These are phyloP conservation scores for Davidsoniella eucalypti DNA, from an alignment of 2,329 filamentous ascomycete species.

Conservation along the genomic window DNA sequence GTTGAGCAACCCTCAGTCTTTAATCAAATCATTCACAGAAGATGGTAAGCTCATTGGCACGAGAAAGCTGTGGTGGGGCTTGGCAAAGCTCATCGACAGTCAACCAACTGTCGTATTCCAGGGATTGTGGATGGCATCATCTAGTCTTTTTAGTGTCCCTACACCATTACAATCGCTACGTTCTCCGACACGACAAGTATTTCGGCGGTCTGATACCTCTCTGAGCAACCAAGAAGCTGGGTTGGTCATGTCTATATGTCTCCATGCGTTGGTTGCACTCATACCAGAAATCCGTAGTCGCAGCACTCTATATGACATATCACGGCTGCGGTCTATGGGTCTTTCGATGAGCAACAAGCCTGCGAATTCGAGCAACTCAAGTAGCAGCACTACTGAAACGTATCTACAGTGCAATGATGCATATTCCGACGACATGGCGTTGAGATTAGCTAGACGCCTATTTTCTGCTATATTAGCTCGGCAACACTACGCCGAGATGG, in stretches of 20 bases:
- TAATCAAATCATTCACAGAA: constrained; percentile 40
- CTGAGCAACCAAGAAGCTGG: constrained; percentile 35
- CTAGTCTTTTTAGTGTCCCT: constrained; percentile 40
- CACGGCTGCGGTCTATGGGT: constrained; percentile 39
- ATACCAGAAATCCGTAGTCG: constrained; percentile 34
- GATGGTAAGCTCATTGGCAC: constrained; percentile 39
- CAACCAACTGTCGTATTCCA: constrained; percentile 43
- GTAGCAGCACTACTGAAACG: constrained; percentile 9
- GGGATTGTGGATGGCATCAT: constrained; percentile 46
- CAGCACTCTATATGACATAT: constrained; percentile 39
- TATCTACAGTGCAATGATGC: constrained; percentile 39
- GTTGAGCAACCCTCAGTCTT: constrained; percentile 37
- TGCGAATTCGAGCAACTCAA: neutral
- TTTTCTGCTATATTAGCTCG: constrained; percentile 40
- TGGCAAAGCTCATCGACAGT: constrained; percentile 40
- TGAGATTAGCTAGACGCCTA: constrained; percentile 40
- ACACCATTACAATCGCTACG: constrained; percentile 25
- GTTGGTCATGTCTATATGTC: constrained; percentile 39
- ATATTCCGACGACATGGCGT: constrained; percentile 42
- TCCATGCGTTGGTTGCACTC: constrained; percentile 45
- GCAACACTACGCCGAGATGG: constrained; percentile 32
- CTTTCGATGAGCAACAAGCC: constrained; percentile 27
- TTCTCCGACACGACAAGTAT: constrained; percentile 23
- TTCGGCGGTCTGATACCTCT: constrained; percentile 20
- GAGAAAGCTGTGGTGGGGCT: constrained; percentile 45